Evolutionary conservation across 23 red algal species (phyloP).

Genomic region (Gracilariopsis chorda): DNA sequence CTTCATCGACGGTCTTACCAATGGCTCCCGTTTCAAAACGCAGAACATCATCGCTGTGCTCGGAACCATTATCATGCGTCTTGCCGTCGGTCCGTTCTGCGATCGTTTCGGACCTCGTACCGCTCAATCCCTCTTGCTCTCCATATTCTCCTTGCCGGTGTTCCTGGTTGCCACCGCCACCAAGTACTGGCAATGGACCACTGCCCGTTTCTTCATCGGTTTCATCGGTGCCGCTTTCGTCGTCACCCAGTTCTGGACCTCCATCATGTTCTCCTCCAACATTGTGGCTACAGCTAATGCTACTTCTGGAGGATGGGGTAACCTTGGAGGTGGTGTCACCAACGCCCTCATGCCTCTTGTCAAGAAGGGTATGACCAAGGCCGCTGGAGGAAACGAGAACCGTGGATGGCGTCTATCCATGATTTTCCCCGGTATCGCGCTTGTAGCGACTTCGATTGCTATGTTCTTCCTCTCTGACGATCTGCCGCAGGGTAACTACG

Average conservation of each 20-base stretch:
- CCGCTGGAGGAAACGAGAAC: not conserved
- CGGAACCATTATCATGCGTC: conserved; percentile 89
- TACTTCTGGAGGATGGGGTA: conserved; percentile 92
- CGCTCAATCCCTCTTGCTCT: conserved; percentile 51
- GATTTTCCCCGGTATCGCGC: conserved; percentile 69
- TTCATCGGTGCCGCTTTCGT: conserved; percentile 93
- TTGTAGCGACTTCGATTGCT: conserved; percentile 28
- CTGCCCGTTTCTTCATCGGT: conserved; percentile 94
- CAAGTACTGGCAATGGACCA: conserved; percentile 72
- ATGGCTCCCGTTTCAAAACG: conserved; percentile 5
- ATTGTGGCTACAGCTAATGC: conserved; percentile 90
- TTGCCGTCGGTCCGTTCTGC: conserved; percentile 76
- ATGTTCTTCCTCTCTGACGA: conserved; percentile 94
- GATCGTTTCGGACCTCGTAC: conserved; percentile 90
- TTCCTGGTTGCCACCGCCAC: conserved; percentile 67
- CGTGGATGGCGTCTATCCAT: conserved; percentile 71
- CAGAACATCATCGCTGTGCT: conserved; percentile 82
- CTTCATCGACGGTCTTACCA: not conserved
- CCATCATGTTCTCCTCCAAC: conserved; percentile 79
- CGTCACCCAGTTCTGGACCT: conserved; percentile 92
- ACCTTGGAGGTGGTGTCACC: conserved; percentile 93
- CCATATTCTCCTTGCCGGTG: conserved; percentile 85
- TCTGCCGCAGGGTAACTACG: conserved; percentile 84
- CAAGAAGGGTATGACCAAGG: conserved; percentile 46
- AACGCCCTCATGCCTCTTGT: conserved; percentile 92